A percentile compares a stretch with the other conserved stretches of the same genome.
These are phyloP conservation scores for Hypomontagnella monticulosa DNA, from an alignment of 495 filamentous ascomycete species.

Conservation along the genomic window DNA sequence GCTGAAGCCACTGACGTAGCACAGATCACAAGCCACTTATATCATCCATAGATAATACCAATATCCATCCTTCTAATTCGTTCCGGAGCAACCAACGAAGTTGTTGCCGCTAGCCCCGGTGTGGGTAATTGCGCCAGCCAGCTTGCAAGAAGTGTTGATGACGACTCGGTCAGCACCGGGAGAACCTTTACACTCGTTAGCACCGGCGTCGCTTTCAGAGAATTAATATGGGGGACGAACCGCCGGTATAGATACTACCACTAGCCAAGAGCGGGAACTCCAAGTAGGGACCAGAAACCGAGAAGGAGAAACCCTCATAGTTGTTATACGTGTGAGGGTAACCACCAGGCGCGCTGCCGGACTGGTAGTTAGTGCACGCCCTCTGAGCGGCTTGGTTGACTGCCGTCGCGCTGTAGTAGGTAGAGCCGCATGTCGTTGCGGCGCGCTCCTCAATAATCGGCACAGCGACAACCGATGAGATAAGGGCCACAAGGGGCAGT, in stretches of 20 bases:
- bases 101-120: slow-evolving; percentile 70
- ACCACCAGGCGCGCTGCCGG: slow-evolving; percentile 52
- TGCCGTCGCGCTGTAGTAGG: slow-evolving; percentile 58
- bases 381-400: slow-evolving; percentile 45
- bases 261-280: slow-evolving; percentile 69
- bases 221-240: slow-evolving; percentile 42
- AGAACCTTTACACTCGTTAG: slow-evolving; percentile 36
- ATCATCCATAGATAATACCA: neutral
- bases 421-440: slow-evolving; percentile 54
- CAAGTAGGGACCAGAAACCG: slow-evolving; percentile 65
- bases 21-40: neutral
- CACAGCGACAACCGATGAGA: slow-evolving; percentile 27
- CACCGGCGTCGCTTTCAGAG: neutral
- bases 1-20: neutral
- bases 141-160: slow-evolving; percentile 61
- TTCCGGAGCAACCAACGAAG: slow-evolving; percentile 60
- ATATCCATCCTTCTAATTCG: slow-evolving; percentile 18
- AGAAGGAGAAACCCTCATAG: slow-evolving; percentile 72
- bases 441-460: slow-evolving; percentile 42
- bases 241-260: slow-evolving; percentile 63
- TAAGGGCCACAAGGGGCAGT: slow-evolving; percentile 39
- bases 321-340: slow-evolving; percentile 74
- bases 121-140: slow-evolving; percentile 70
- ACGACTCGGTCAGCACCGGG: slow-evolving; percentile 72
- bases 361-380: slow-evolving; percentile 50